Evolutionary conservation across 1,284 basidiomycete species (phyloP).

Genomic region (Puccinia coronata): DNA sequence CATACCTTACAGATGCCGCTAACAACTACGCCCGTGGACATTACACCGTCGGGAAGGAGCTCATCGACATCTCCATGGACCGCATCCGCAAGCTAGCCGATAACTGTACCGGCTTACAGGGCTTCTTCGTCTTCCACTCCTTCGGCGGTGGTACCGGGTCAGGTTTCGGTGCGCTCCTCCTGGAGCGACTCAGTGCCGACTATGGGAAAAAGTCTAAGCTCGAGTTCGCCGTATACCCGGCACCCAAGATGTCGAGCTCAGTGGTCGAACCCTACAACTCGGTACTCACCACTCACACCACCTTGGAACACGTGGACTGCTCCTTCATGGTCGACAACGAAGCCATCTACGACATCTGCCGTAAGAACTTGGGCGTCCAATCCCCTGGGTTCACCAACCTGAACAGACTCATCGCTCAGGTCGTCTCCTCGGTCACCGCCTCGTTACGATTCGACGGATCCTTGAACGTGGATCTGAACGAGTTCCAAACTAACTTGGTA

Average conservation of each 20-base stretch:
- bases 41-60: conserved; percentile 95
- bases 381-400: conserved; percentile 91
- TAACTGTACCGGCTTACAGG: conserved; percentile 96
- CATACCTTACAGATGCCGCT: too few relatives aligned
- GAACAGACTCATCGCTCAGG: conserved; percentile 88
- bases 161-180: conserved; percentile 94
- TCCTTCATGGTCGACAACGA: conserved; percentile 98
- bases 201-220: conserved; percentile 99
- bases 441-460: conserved; percentile 97
- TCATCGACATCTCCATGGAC: conserved; percentile 80
- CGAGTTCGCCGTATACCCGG: conserved; percentile 97
- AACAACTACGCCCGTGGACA: conserved; percentile 58
- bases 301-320: conserved; percentile 98
- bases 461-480: conserved; percentile 94
- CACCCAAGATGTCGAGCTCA: conserved; percentile 88
- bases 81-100: conserved; percentile 93
- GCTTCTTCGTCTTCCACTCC: conserved; percentile 99
- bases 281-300: conserved; percentile 96
- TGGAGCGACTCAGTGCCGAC: conserved; percentile 93
- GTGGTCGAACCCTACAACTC: conserved; percentile 99
- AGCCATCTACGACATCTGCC: conserved; percentile 96
- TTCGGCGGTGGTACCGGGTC: conserved; percentile 99
- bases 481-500: conserved; percentile 98
- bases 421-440: conserved; percentile 97
- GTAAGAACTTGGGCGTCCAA: conserved; percentile 82